phyloP scores from a whole-genome alignment of 2,329 filamentous ascomycete genomes.

The Monilinia fructigena region DNA sequence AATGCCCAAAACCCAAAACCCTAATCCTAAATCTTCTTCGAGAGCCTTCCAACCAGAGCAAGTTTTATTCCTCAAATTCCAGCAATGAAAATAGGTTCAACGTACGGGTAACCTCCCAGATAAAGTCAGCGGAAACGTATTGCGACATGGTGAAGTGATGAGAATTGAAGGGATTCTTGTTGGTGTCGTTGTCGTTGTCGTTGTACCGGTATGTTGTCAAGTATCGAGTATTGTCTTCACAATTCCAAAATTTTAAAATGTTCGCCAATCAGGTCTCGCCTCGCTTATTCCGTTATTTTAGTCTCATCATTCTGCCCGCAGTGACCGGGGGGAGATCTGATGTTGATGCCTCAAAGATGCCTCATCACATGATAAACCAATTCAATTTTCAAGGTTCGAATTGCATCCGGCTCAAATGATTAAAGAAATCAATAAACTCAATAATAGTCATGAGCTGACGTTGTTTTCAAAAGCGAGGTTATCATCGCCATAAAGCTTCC shows the following conservation, averaged over 20 bases:
- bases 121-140: constrained; percentile 83
- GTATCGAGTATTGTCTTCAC: background rate
- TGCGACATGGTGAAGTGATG: constrained; percentile 43
- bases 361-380: background rate
- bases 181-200: constrained; percentile 7
- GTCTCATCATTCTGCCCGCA: background rate
- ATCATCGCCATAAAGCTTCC: background rate
- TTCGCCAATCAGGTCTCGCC: constrained; percentile 20
- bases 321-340: background rate
- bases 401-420: background rate
- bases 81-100: constrained; percentile 40
- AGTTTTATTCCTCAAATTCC: constrained; percentile 8
- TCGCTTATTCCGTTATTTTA: constrained; percentile 20
- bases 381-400: no score
- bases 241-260: constrained; percentile 17
- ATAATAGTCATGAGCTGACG: constrained; percentile 8
- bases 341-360: background rate
- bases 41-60: background rate
- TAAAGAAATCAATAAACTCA: constrained; percentile 3
- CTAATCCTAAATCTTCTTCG: background rate
- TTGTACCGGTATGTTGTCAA: background rate
- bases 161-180: constrained; percentile 14
- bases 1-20: background rate
- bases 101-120: constrained; percentile 96
- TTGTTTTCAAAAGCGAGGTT: constrained; percentile 14